Percentiles rank a stretch among this genome's conserved stretches.
Evolutionary conservation across 2,329 filamentous ascomycete genomes (phyloP).

Genomic region (Aspergillus pseudotamarii): DNA sequence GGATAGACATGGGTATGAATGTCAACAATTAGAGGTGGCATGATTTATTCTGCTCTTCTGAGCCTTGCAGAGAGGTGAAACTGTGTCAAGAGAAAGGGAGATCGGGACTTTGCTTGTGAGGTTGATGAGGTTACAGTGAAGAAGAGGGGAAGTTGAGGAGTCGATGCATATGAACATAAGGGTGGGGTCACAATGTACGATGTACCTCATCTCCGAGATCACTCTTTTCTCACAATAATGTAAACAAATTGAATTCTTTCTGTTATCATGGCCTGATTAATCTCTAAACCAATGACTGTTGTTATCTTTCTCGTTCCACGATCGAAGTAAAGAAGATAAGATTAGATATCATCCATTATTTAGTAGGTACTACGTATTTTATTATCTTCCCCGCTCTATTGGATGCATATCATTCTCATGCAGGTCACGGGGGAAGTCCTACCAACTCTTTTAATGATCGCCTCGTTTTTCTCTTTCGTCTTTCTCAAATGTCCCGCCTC

Average conservation of each 20-base stretch:
- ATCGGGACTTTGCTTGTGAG: neutral
- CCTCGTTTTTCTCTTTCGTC: neutral
- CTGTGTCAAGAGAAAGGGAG: neutral
- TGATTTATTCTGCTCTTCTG: conserved; percentile 7
- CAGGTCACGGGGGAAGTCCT: neutral
- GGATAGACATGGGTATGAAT: conserved; percentile 68
- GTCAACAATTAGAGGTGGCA: conserved; percentile 54
- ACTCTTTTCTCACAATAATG: neutral
- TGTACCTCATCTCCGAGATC: neutral
- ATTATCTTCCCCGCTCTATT: neutral
- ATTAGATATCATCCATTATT: neutral
- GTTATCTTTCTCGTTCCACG: neutral
- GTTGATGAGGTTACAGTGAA: conserved; percentile 5
- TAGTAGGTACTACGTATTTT: too few species aligned
- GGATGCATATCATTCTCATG: neutral
- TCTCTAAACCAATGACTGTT: neutral
- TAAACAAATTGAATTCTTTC: neutral
- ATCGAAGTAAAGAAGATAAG: neutral
- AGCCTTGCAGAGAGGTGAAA: conserved; percentile 12
- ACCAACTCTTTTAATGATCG: neutral
- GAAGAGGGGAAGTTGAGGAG: conserved; percentile 6
- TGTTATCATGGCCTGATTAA: neutral
- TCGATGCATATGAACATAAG: neutral
- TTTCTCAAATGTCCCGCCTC: neutral
- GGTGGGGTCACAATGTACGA: neutral